Conservation (phyloP, 108 stramenopile species). For the Schizochytrium sp. region DNA sequence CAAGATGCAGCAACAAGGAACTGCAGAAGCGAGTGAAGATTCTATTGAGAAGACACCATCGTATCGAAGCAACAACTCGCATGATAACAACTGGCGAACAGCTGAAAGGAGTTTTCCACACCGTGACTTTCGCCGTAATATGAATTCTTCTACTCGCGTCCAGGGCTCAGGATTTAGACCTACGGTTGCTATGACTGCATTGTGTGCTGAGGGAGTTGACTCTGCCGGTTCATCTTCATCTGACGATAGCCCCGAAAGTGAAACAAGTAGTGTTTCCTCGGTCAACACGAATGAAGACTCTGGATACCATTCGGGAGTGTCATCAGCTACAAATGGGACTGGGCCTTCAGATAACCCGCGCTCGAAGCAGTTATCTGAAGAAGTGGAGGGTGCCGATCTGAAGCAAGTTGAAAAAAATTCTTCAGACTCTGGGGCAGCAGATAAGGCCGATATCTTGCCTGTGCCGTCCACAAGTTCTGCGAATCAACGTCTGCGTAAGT, state of each 20-base stretch:
- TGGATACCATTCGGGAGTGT: neutral
- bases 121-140: no score
- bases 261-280: constrained; percentile 18
- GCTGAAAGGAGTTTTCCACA: no score
- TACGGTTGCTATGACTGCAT: neutral
- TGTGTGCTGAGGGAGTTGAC: neutral
- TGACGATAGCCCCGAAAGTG: neutral
- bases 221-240: neutral
- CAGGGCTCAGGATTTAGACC: neutral
- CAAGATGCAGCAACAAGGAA: no score
- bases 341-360: no score
- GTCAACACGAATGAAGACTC: neutral
- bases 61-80: no score
- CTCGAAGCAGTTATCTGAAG: neutral
- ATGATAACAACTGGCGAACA: no score
- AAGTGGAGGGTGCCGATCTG: neutral
- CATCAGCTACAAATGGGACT: neutral
- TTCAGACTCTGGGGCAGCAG: no score
- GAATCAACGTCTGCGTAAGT: constrained; percentile 22
- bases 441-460: no score
- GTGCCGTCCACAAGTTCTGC: neutral
- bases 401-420: neutral
- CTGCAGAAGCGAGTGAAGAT: no score
- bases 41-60: no score
- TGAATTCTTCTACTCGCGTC: no score